Base-by-base conservation (phyloP, 192 early-diverging fungal species). In the Diversispora eburnea region DNA sequence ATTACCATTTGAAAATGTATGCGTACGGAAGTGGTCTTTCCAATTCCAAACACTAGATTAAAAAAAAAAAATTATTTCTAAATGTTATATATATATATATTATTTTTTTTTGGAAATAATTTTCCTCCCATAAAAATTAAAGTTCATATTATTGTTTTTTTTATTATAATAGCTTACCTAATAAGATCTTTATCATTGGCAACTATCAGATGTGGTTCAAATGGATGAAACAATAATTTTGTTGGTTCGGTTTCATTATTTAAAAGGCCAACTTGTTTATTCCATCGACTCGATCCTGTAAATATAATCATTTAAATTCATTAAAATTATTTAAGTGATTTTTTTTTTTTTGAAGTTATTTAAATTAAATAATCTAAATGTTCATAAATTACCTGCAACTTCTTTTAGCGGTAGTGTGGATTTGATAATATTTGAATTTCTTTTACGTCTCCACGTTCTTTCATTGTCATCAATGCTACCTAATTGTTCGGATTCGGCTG, bases 121-220 rank as follows among this genome's bases (percentile, higher is more conserved):
- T 33, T 33, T 33, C 25, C 25, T 33, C 2, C 25, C 25, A 41
- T 61, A 68, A 20, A 79, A 20, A 79, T 54, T 2, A 52, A 43
- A 2, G 48, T 8, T 12, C 46, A n/a, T n/a, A n/a, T n/a, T n/a
- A n/a, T n/a, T n/a, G n/a, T n/a, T n/a, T 51, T 61, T 46, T 42
- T 22, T 10, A 64, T 42, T 33, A 33, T 9, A 41, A 62, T 51
- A n/a, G 25, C 43, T 62, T 72, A 91, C 90, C 83, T 89, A 46
- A 92, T 83, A 55, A 80, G 86, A 45, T 91, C 86, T 56, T 85
- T 83, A 39, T 86, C 84, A 75, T 93, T 91, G 8, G 93, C 89
- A 49, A 88, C 88, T 3, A 94, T 81, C 47, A 94, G 81, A 78
- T 96, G 92, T 19, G 90, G 88, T 78, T 97, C 95, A 75, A 90